Evolutionary conservation across 495 filamentous ascomycete species (phyloP).

Genomic region (Aspergillus mulundensis): DNA sequence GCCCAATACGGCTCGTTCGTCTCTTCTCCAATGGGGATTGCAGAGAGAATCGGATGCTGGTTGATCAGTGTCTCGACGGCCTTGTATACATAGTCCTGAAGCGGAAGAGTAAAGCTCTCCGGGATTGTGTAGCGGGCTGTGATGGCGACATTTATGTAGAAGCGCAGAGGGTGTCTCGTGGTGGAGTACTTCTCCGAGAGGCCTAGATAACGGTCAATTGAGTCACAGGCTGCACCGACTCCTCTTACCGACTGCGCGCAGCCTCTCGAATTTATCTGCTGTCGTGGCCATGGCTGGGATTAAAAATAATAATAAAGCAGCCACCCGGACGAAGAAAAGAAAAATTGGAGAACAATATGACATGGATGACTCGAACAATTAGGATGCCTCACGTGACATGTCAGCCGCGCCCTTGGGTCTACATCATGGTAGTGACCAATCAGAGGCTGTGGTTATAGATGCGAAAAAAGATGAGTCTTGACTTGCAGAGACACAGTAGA

Average conservation of each 20-base stretch:
- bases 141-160: constrained; percentile 42
- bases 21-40: constrained; percentile 39
- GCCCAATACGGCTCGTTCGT: constrained; percentile 39
- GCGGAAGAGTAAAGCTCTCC: constrained; percentile 21
- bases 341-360: not conserved
- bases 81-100: constrained; percentile 33
- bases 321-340: not conserved
- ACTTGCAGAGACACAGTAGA: too few species aligned
- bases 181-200: constrained; percentile 42
- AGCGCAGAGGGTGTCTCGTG: constrained; percentile 36
- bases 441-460: not conserved
- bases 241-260: constrained; percentile 30
- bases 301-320: not conserved
- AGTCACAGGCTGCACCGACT: not conserved
- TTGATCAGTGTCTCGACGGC: constrained; percentile 35
- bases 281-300: not conserved
- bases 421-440: not conserved
- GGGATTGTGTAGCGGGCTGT: constrained; percentile 38
- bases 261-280: constrained; percentile 25
- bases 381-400: not conserved
- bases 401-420: not conserved
- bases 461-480: not conserved
- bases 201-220: constrained; percentile 24
- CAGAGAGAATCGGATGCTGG: constrained; percentile 41
- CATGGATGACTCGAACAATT: too few species aligned